Evolutionary conservation across 139 green algal genomes (phyloP).

Genomic region (Nannochloris sp.): DNA sequence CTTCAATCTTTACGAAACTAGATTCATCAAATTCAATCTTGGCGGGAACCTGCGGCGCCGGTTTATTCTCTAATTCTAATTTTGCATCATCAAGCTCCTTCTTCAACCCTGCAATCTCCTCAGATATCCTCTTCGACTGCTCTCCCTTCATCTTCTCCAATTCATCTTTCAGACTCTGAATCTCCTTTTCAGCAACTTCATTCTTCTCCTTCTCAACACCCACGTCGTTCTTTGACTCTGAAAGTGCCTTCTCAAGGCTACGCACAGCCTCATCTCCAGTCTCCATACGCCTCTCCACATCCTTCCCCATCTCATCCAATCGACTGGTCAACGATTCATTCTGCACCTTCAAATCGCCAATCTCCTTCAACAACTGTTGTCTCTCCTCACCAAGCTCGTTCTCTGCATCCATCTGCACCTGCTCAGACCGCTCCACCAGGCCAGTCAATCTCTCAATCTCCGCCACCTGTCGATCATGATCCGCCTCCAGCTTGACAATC

Average conservation of each 20-base stretch:
- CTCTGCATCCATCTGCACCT: conserved; percentile 6
- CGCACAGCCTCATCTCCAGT: no score
- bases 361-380: no score
- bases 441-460: conserved; percentile 9
- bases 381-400: conserved; percentile 6
- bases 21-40: background rate
- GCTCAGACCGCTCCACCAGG: conserved; percentile 15
- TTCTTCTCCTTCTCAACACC: background rate
- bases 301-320: no score
- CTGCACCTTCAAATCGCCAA: no score
- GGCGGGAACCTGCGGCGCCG: background rate
- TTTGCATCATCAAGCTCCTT: background rate
- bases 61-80: background rate
- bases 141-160: background rate
- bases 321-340: no score
- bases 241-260: no score
- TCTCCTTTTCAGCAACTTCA: background rate
- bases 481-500: conserved; percentile 2
- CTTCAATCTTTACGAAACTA: background rate
- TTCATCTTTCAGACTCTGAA: background rate
- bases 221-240: background rate
- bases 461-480: background rate
- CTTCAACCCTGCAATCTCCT: background rate
- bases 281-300: no score
- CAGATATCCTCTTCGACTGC: background rate